These are phyloP conservation scores for Singerocomus inundabilis DNA, from an alignment of 1,284 basidiomycete species.

Conservation along the genomic window DNA sequence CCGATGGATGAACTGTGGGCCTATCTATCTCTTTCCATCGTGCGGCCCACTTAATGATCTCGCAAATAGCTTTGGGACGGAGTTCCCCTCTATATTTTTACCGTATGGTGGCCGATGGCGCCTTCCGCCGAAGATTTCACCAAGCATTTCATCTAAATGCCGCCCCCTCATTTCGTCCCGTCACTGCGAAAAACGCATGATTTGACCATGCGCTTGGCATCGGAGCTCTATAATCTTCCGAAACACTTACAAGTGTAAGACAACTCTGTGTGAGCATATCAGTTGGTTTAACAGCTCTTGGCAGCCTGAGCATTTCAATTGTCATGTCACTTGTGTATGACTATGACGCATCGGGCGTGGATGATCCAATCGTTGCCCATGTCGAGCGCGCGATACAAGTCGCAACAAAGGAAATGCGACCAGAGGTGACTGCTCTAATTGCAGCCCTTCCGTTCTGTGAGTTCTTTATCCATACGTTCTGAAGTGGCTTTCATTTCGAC, in stretches of 20 bases:
- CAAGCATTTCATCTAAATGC: slow-evolving; percentile 23
- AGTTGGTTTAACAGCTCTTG: neutral
- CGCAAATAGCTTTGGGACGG: slow-evolving; percentile 16
- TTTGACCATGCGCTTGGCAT: slow-evolving; percentile 15
- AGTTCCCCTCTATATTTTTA: slow-evolving; percentile 22
- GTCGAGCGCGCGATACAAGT: slow-evolving; percentile 12
- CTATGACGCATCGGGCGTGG: slow-evolving; percentile 10
- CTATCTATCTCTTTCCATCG: neutral
- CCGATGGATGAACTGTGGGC: slow-evolving; percentile 21
- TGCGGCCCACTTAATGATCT: neutral
- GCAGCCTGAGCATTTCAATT: slow-evolving; percentile 20
- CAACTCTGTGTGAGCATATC: neutral
- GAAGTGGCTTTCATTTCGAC: neutral
- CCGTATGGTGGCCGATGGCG: slow-evolving; percentile 29
- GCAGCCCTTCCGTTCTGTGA: slow-evolving; percentile 20
- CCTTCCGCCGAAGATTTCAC: slow-evolving; percentile 29
- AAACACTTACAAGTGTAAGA: slow-evolving; percentile 23
- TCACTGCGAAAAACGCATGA: slow-evolving; percentile 21
- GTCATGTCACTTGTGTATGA: slow-evolving; percentile 29
- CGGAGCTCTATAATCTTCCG: slow-evolving; percentile 1
- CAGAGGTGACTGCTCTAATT: slow-evolving; percentile 21
- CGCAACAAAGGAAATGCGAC: slow-evolving; percentile 14
- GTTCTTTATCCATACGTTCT: neutral
- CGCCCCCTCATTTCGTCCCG: slow-evolving; percentile 19
- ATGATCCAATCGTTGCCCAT: slow-evolving; percentile 23